Conservation (phyloP, 179 eudicot genomes). For the Heliamphora pulchella region DNA sequence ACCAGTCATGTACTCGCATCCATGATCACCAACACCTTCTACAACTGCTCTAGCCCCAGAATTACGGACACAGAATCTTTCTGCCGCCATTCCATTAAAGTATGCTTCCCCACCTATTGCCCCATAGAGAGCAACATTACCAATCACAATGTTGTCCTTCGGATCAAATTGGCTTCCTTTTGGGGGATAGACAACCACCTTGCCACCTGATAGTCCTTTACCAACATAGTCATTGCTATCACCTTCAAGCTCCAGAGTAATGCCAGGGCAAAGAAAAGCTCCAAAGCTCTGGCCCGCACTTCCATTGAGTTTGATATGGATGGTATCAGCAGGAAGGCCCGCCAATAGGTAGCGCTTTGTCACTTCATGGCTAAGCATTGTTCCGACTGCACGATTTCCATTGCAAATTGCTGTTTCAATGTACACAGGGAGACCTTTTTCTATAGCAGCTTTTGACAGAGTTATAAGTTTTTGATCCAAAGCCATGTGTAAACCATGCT, state of each 20-base stretch:
- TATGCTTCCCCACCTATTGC: slow-evolving; percentile 92
- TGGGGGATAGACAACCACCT: slow-evolving; percentile 91
- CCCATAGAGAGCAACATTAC: slow-evolving; percentile 96
- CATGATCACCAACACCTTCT: slow-evolving; percentile 99
- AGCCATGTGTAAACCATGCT: slow-evolving; percentile 94
- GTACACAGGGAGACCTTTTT: slow-evolving; percentile 75
- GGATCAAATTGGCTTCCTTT: slow-evolving; percentile 86
- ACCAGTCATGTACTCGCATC: slow-evolving; percentile 99
- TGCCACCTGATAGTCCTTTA: slow-evolving; percentile 94
- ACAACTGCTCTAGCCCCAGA: slow-evolving; percentile 96
- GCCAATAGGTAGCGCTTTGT: slow-evolving; percentile 65
- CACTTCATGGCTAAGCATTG: slow-evolving; percentile 98
- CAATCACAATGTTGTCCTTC: slow-evolving; percentile 90
- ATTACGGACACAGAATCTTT: slow-evolving; percentile 92
- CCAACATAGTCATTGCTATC: slow-evolving; percentile 99
- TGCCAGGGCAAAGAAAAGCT: slow-evolving; percentile 93
- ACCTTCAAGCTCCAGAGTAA: slow-evolving; percentile 92
- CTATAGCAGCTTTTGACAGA: slow-evolving; percentile 63
- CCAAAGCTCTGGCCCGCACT: slow-evolving; percentile 99
- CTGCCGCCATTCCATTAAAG: slow-evolving; percentile 98
- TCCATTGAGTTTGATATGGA: slow-evolving; percentile 80
- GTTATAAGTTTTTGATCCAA: slow-evolving; percentile 62
- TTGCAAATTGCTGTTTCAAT: slow-evolving; percentile 79
- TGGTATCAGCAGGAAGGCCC: slow-evolving; percentile 79
- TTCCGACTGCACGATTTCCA: slow-evolving; percentile 86